Evolutionary conservation across 2,329 filamentous ascomycete species (phyloP).

Genomic region (Phaeophleospora eucalypticola): DNA sequence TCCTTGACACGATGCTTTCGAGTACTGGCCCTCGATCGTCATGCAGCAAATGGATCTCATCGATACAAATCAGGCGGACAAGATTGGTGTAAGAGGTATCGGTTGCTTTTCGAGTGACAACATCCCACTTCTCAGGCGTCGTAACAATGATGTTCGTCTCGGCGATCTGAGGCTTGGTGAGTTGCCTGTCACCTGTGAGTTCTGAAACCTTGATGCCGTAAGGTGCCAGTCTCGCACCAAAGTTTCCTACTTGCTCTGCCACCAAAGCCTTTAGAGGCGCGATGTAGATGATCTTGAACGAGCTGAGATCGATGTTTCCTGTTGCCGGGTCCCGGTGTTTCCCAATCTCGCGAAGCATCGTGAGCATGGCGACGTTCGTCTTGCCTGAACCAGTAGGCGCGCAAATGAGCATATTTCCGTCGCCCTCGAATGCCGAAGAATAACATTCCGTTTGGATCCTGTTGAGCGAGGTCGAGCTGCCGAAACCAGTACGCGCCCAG

Average conservation of each 20-base stretch:
- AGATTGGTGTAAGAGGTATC: constrained; percentile 96
- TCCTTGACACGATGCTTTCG: constrained; percentile 93
- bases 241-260: constrained; percentile 96
- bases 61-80: constrained; percentile 93
- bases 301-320: constrained; percentile 90
- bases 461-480: constrained; percentile 80
- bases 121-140: constrained; percentile 98
- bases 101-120: constrained; percentile 95
- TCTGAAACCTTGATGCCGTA: constrained; percentile 94
- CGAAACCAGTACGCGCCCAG: constrained; percentile 85
- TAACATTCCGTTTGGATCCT: constrained; percentile 94
- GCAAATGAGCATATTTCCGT: constrained; percentile 97
- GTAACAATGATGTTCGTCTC: constrained; percentile 98
- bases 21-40: constrained; percentile 95
- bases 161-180: constrained; percentile 96
- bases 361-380: constrained; percentile 96
- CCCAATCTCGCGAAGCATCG: constrained; percentile 92
- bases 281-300: constrained; percentile 98
- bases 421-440: constrained; percentile 83
- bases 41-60: constrained; percentile 95
- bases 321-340: constrained; percentile 86
- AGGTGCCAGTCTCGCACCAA: constrained; percentile 82
- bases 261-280: constrained; percentile 93
- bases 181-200: constrained; percentile 92
- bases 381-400: constrained; percentile 96